These are phyloP conservation scores for Kwoniella mangroviensis DNA, from an alignment of 768 basidiomycete genomes.

Conservation along the genomic window DNA sequence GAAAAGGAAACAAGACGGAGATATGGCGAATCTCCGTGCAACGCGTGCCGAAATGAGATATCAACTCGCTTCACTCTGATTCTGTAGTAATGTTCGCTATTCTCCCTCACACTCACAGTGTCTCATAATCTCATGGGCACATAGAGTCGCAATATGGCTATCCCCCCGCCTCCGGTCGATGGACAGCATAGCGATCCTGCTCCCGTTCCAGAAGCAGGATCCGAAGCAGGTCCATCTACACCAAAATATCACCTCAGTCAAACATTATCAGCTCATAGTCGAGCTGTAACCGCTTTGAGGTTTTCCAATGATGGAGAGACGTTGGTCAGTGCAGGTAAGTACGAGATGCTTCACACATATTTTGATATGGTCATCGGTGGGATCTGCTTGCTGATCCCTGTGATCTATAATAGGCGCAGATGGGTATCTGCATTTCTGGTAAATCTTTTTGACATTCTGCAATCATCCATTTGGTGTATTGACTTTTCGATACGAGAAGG, in stretches of 20 bases:
- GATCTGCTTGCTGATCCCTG: not conserved
- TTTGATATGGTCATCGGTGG: not conserved
- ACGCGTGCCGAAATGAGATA: no score
- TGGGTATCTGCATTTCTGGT: conserved; percentile 49
- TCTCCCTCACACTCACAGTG: no score
- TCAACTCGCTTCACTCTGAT: not conserved
- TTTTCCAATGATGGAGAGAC: conserved; percentile 83
- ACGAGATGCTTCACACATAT: not conserved
- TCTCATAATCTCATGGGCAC: no score
- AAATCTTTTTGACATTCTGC: not conserved
- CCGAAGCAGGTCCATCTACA: conserved; percentile 10
- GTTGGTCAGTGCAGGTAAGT: conserved; percentile 82
- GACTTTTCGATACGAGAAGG: conserved; percentile 19
- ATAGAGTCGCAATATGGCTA: no score
- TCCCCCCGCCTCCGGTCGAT: no score
- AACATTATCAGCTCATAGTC: conserved; percentile 68
- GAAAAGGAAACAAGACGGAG: no score
- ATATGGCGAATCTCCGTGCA: no score
- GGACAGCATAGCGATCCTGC: conserved; percentile 7
- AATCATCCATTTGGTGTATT: not conserved
- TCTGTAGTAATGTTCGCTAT: not conserved
- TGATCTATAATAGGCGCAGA: conserved; percentile 43
- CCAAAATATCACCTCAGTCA: conserved; percentile 35
- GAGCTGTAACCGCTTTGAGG: conserved; percentile 80
- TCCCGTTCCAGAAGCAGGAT: not conserved